A percentile compares a stretch with the other conserved stretches of the same genome.
Conservation (phyloP, 192 early-diverging fungal species). For the Umbelopsis sp. region DNA sequence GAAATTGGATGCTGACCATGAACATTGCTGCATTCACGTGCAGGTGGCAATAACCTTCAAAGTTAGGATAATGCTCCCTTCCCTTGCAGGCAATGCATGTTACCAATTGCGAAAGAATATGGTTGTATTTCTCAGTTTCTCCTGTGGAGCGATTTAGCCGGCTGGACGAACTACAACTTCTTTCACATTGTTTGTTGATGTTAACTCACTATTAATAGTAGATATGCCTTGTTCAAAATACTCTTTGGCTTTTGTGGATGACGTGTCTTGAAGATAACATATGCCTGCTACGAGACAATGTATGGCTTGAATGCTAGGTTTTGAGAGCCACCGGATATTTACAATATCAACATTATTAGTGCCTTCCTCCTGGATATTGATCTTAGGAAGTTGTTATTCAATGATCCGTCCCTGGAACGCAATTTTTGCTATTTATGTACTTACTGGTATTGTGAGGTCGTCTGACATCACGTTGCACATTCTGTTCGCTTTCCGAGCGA, state of each 20-base stretch:
- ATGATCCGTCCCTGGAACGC: not conserved
- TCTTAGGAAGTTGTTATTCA: not conserved
- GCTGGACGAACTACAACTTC: not conserved
- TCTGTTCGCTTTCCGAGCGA: not conserved
- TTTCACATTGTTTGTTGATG: not conserved
- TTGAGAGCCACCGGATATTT: not conserved
- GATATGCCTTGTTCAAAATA: slow-evolving; percentile 1
- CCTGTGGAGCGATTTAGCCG: not conserved
- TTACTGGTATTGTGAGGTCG: not conserved
- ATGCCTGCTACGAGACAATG: not conserved
- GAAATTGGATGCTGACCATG: not conserved
- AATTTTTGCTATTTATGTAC: not conserved
- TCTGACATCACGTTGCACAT: not conserved
- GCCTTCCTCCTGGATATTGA: not conserved
- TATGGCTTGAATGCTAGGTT: not conserved
- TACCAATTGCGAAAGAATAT: not conserved
- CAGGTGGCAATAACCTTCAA: not conserved
- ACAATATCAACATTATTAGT: not conserved
- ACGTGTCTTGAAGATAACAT: not conserved
- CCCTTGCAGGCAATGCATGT: not conserved
- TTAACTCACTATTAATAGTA: not conserved
- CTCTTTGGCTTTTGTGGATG: not conserved
- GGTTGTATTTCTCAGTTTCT: not conserved
- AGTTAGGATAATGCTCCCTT: not conserved
- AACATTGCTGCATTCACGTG: not conserved